phyloP scores from a whole-genome alignment of 2,329 filamentous ascomycete genomes.

The Myriosclerotinia scirpicola region DNA sequence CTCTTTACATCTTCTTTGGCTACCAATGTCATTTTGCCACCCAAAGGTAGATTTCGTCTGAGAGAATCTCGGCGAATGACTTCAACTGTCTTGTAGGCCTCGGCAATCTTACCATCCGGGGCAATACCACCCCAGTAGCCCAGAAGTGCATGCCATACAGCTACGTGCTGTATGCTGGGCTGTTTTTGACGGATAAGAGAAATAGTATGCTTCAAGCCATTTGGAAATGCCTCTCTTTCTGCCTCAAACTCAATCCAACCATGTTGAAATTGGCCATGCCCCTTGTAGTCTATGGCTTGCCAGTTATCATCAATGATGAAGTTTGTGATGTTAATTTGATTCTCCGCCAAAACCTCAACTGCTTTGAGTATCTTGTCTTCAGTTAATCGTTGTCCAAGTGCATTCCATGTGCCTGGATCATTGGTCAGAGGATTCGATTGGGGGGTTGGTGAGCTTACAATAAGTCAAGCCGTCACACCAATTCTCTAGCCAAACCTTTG shows the following conservation, averaged over 20 bases:
- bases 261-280: constrained; percentile 54
- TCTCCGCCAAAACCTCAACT: constrained; percentile 66
- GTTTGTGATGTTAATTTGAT: constrained; percentile 75
- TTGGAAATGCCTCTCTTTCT: constrained; percentile 73
- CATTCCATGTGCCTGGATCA: constrained; percentile 79
- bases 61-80: constrained; percentile 52
- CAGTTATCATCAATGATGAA: constrained; percentile 98
- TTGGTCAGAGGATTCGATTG: background rate
- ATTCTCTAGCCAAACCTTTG: constrained; percentile 67
- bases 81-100: constrained; percentile 73
- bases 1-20: constrained; percentile 69
- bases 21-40: constrained; percentile 70
- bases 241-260: constrained; percentile 87
- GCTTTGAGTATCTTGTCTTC: constrained; percentile 77
- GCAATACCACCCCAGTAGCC: constrained; percentile 92
- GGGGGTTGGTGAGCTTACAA: constrained; percentile 49
- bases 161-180: constrained; percentile 75
- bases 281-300: constrained; percentile 68
- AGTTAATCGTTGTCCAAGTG: constrained; percentile 77
- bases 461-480: constrained; percentile 95
- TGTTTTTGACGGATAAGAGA: constrained; percentile 66
- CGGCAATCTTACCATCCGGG: constrained; percentile 69
- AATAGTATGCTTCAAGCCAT: constrained; percentile 72
- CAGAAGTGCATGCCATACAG: constrained; percentile 89
- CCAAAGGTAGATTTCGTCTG: constrained; percentile 51